phyloP scores from a whole-genome alignment of 371 early-diverging fungal species.

The Coemansia sp. region DNA sequence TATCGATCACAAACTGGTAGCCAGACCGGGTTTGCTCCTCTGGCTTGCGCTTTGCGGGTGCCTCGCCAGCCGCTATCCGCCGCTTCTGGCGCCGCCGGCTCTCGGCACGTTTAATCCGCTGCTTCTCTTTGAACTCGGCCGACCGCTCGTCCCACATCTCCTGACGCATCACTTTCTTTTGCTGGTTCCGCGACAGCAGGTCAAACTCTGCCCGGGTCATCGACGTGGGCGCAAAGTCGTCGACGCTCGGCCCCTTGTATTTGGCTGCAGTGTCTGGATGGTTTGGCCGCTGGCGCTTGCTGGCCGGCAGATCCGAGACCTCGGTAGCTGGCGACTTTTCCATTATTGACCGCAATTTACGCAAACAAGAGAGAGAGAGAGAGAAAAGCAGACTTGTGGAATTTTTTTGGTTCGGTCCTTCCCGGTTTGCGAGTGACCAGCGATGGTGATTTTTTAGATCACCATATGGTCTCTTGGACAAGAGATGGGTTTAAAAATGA shows the following conservation, averaged over 20 bases:
- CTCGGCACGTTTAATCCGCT: conserved; percentile 24
- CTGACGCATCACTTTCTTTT: conserved; percentile 52
- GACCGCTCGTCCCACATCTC: conserved; percentile 45
- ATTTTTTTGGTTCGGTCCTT: too few species aligned
- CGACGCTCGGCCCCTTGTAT: conserved; percentile 26
- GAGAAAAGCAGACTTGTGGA: neutral
- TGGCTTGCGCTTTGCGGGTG: conserved; percentile 38
- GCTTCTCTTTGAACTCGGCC: conserved; percentile 27
- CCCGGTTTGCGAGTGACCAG: too few species aligned
- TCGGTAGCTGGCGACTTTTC: neutral
- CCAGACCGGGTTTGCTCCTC: conserved; percentile 47
- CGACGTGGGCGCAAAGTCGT: conserved; percentile 24
- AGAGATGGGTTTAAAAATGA: too few species aligned
- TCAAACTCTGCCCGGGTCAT: conserved; percentile 35
- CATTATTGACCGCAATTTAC: neutral
- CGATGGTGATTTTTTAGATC: too few species aligned
- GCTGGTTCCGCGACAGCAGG: conserved; percentile 49
- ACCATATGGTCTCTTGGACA: too few species aligned
- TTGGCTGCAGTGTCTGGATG: neutral
- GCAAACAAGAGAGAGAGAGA: neutral
- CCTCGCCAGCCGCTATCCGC: conserved; percentile 18
- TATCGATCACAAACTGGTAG: conserved; percentile 69
- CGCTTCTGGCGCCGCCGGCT: conserved; percentile 26
- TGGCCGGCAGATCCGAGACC: neutral
- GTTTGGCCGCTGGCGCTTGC: conserved; percentile 4